Evolutionary conservation across 148 eudicot species (phyloP).

Genomic region (Amaranthus cruentus): DNA sequence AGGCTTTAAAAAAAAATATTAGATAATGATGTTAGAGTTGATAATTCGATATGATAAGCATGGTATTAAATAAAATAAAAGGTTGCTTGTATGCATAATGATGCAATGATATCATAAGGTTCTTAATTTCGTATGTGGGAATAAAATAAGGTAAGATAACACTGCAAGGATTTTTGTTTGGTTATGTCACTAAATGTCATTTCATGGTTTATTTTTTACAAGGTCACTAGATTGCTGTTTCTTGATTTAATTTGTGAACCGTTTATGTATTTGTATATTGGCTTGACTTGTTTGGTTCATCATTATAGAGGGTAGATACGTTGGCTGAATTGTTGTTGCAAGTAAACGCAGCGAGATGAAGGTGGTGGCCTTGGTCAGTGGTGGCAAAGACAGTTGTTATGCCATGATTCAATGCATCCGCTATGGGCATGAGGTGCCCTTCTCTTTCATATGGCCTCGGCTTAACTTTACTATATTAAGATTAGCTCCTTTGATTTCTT

Average conservation of each 20-base stretch:
- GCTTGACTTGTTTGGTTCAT: not conserved
- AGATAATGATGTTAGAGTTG: too few relatives aligned
- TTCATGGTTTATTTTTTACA: not conserved
- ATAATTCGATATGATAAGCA: too few relatives aligned
- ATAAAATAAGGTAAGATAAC: too few relatives aligned
- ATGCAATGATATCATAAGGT: too few relatives aligned
- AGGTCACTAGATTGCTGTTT: not conserved
- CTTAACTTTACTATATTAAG: not conserved
- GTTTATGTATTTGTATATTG: not conserved
- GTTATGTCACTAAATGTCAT: not conserved
- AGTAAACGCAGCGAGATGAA: constrained; percentile 47
- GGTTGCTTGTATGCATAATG: too few relatives aligned
- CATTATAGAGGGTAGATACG: not conserved
- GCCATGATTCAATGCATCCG: constrained; percentile 96
- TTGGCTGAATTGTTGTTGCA: not conserved
- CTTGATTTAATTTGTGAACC: not conserved
- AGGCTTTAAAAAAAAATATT: too few relatives aligned
- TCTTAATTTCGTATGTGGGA: too few relatives aligned
- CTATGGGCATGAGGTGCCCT: constrained; percentile 78
- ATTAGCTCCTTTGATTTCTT: not conserved
- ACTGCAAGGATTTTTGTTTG: not conserved
- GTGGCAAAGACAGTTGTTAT: constrained; percentile 96
- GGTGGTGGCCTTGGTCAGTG: constrained; percentile 91
- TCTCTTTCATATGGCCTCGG: not conserved
- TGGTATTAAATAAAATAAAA: too few relatives aligned